A percentile compares a stretch with the other conserved stretches of the same genome.
These are phyloP conservation scores for Dichotomopilus funicola DNA, from an alignment of 2,329 filamentous ascomycete genomes.

Conservation along the genomic window DNA sequence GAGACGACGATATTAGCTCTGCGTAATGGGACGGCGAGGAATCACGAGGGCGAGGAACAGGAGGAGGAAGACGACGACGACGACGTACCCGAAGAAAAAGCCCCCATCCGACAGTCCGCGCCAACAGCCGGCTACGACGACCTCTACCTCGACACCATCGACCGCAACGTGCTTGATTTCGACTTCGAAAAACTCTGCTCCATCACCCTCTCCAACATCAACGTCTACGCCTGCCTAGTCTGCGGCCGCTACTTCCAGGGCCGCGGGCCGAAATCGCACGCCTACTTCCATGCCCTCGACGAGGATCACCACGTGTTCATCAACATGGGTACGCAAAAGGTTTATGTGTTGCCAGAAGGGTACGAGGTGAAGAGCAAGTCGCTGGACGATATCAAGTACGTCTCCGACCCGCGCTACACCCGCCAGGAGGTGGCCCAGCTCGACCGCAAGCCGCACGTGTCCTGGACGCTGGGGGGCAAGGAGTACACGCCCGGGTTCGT, in stretches of 20 bases:
- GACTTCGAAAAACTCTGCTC: constrained; percentile 99
- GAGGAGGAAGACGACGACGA: constrained; percentile 31
- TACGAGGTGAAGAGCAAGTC: constrained; percentile 95
- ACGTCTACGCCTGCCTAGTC: constrained; percentile 94
- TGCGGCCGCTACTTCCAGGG: constrained; percentile 98
- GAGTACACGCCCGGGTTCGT: constrained; percentile 92
- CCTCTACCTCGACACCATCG: constrained; percentile 95
- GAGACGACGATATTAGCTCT: constrained; percentile 13
- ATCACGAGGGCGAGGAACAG: constrained; percentile 23
- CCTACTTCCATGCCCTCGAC: constrained; percentile 95
- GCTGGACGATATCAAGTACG: constrained; percentile 96
- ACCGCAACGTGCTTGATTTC: constrained; percentile 88
- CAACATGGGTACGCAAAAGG: constrained; percentile 89
- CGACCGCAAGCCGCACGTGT: constrained; percentile 58
- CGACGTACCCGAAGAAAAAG: constrained; percentile 35
- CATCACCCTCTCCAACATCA: constrained; percentile 92
- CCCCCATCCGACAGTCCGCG: constrained; percentile 62
- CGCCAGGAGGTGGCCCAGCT: constrained; percentile 73
- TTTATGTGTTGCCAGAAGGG: constrained; percentile 88
- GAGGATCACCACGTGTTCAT: constrained; percentile 96
- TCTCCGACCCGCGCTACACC: constrained; percentile 83
- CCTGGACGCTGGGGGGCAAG: constrained; percentile 74
- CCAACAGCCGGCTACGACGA: constrained; percentile 87
- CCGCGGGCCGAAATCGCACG: constrained; percentile 85
- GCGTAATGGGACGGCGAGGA: constrained; percentile 21